Base-by-base conservation (phyloP, 108 stramenopile genomes). In the Nitzschia putrida region DNA sequence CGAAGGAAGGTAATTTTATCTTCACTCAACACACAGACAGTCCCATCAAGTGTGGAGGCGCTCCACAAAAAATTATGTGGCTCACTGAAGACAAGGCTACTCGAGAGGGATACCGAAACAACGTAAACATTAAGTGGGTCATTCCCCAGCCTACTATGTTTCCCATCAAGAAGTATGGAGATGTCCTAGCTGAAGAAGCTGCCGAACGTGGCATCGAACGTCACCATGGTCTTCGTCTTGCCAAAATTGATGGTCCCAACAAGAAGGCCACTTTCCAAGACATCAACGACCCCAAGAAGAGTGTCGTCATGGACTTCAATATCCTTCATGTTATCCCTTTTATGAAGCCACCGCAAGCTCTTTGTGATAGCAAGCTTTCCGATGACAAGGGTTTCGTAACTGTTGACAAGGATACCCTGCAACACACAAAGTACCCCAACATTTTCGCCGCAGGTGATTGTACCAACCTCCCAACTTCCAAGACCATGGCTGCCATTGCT, bases 11-110 rank as follows among this genome's bases (percentile, higher is more conserved):
- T 18, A 66, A 41, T 4, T 69, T 38, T 22, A 52, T 80, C 61
- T 80, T 80, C 61, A 75, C 80, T 18, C 47, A 49, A 49, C 47
- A 49, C 18, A 16, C 14, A 4, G 54, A 69, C 44, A 69, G 61
- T 38, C 80, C 76, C 1, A 40, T 81, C 37, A 81, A 81, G 66
- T 81, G 80, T 55, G 80, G 69, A 10, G 80, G 80, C 10, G 80
- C 80, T 14, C 80, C 80, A 4, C 80, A 81, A 54, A 81, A 81
- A 69, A 77, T 81, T 75, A 81, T 81, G 80, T 81, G 74, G 74
- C 49, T 81, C 2, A 14, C 65, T 0, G 76, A 77, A 56, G 80
- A 81, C 47, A 59, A 54, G 4, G 44, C 76, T 7, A 53, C 66
- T 21, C 14, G 21, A 13, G 53, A 68, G 8, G 73, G 76, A 25